These are phyloP conservation scores for Vaccinium vitisidaea DNA, from an alignment of 148 eudicot species.

Conservation along the genomic window DNA sequence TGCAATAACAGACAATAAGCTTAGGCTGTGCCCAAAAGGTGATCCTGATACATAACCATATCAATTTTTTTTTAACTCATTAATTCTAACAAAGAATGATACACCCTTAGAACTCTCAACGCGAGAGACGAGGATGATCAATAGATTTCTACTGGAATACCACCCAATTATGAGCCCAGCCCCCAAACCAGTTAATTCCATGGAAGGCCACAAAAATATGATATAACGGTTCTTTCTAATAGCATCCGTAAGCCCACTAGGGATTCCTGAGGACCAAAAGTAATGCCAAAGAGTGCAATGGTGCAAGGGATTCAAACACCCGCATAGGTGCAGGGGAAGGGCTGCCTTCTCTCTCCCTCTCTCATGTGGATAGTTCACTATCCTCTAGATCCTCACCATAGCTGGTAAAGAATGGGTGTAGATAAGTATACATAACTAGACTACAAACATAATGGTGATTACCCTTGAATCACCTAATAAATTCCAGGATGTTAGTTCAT, in stretches of 20 bases:
- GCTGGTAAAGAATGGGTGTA: neutral
- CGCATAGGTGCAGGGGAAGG: neutral
- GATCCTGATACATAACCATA: neutral
- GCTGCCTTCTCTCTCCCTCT: neutral
- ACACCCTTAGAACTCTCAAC: neutral
- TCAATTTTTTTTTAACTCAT: neutral
- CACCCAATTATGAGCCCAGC: neutral
- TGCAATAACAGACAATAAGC: conserved; percentile 24
- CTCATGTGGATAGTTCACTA: neutral
- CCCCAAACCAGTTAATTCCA: neutral
- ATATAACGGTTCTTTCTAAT: neutral
- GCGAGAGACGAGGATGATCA: neutral
- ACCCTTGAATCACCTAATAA: neutral
- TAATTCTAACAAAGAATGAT: neutral
- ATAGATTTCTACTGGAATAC: neutral
- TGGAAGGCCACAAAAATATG: neutral
- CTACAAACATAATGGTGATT: neutral
- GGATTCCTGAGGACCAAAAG: neutral
- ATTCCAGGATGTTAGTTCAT: neutral
- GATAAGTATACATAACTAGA: neutral
- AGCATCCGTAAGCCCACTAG: neutral
- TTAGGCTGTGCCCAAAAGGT: neutral
- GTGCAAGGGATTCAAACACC: neutral
- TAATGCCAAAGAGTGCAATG: neutral
- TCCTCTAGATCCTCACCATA: neutral